A percentile compares a stretch with the other conserved stretches of the same genome.
phyloP scores from a whole-genome alignment of 2,329 filamentous ascomycete genomes.

The Westerdykella sp. region DNA sequence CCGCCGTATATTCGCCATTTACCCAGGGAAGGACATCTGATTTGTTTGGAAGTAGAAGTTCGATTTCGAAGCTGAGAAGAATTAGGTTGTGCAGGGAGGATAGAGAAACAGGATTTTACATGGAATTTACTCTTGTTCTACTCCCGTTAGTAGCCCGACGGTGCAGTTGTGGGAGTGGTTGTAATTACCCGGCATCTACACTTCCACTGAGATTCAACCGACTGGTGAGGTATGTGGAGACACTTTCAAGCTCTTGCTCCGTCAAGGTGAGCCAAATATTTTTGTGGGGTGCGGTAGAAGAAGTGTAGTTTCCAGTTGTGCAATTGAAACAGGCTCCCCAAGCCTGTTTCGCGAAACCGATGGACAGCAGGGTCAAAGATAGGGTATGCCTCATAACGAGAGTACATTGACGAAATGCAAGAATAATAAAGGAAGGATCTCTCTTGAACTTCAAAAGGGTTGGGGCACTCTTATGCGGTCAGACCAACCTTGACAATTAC shows the following conservation, averaged over 20 bases:
- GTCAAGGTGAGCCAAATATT: constrained; percentile 11
- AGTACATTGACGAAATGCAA: too few relatives aligned
- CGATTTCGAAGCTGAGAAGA: background rate
- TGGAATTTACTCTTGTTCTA: background rate
- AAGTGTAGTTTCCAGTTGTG: constrained; percentile 5
- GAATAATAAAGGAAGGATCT: too few relatives aligned
- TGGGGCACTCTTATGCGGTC: too few relatives aligned
- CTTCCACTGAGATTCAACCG: constrained; percentile 2
- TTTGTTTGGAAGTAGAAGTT: constrained; percentile 13
- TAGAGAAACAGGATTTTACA: background rate
- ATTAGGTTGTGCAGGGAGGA: background rate
- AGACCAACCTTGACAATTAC: too few relatives aligned
- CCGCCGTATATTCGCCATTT: constrained; percentile 3
- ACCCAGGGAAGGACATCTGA: constrained; percentile 15
- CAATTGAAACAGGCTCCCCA: constrained; percentile 1
- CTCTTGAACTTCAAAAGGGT: too few relatives aligned
- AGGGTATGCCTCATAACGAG: constrained; percentile 1
- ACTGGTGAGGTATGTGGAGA: constrained; percentile 1
- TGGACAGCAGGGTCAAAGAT: background rate
- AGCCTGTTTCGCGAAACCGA: background rate
- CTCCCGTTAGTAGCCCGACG: background rate
- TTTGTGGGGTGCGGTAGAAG: constrained; percentile 5
- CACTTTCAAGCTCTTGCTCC: constrained; percentile 7
- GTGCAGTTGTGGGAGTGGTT: background rate
- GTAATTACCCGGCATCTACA: constrained; percentile 1